Percentiles rank a stretch among this genome's conserved stretches.
Conservation (phyloP, 169 alveolate genomes). For the Plasmodium yoelii region DNA sequence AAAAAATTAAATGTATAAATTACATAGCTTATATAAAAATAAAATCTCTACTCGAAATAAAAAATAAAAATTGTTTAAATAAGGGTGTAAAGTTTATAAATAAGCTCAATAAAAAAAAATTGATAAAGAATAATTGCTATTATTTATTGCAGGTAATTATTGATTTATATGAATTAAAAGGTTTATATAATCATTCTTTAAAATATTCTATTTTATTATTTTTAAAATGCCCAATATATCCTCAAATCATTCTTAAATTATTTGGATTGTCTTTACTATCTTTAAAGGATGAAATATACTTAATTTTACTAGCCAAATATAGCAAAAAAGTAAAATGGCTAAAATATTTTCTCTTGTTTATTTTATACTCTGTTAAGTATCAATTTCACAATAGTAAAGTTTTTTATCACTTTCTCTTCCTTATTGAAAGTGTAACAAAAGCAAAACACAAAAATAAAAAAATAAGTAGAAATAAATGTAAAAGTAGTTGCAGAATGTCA, state of each 20-base stretch:
- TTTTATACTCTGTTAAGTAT: slow-evolving; percentile 60
- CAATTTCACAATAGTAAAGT: slow-evolving; percentile 38
- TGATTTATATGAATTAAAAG: slow-evolving; percentile 50
- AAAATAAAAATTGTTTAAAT: slow-evolving; percentile 53
- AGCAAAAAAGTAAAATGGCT: slow-evolving; percentile 36
- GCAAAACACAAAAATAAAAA: slow-evolving; percentile 2
- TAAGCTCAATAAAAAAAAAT: slow-evolving; percentile 37
- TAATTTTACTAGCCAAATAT: slow-evolving; percentile 64
- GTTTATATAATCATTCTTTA: slow-evolving; percentile 33
- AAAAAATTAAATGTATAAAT: slow-evolving; percentile 29
- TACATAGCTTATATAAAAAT: slow-evolving; percentile 72
- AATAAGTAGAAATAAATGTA: not conserved
- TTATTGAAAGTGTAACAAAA: slow-evolving; percentile 42
- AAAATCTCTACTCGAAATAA: slow-evolving; percentile 17
- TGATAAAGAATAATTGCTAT: slow-evolving; percentile 43
- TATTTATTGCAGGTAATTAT: slow-evolving; percentile 57
- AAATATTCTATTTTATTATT: slow-evolving; percentile 55
- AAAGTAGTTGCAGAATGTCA: not conserved
- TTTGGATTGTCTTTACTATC: slow-evolving; percentile 58
- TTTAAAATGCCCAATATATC: slow-evolving; percentile 50
- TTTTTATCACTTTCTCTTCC: slow-evolving; percentile 28
- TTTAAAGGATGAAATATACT: slow-evolving; percentile 45
- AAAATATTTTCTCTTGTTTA: slow-evolving; percentile 57
- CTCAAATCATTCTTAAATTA: slow-evolving; percentile 48
- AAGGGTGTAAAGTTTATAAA: slow-evolving; percentile 37